Evolutionary conservation across 495 filamentous ascomycete genomes (phyloP).

Genomic region (Lepidopterella palustris): DNA sequence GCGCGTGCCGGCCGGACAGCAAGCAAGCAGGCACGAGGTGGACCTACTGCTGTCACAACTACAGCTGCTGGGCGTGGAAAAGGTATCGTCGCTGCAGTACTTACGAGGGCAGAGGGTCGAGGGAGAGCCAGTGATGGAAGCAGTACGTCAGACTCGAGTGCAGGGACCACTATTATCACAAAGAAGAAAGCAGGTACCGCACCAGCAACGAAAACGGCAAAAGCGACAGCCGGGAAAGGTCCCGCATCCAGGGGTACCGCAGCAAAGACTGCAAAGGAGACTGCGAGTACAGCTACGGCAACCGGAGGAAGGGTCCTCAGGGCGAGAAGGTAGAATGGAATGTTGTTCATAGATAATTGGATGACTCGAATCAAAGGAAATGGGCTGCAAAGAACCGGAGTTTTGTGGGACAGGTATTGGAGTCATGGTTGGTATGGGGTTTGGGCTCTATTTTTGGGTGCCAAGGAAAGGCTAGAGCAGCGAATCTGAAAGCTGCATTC

Average conservation of each 20-base stretch:
- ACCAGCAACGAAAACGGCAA: background rate
- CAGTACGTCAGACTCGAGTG: slow-evolving; percentile 23
- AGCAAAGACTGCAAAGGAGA: background rate
- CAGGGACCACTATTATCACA: slow-evolving; percentile 29
- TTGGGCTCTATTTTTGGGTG: background rate
- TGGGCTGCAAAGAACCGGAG: background rate
- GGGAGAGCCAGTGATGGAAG: slow-evolving; percentile 15
- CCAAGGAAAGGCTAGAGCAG: background rate
- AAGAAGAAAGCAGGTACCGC: background rate
- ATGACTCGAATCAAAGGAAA: too few species aligned
- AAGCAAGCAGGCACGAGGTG: background rate
- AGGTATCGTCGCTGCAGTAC: background rate
- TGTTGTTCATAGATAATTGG: background rate
- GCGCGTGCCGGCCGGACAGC: slow-evolving; percentile 15
- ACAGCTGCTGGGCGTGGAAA: slow-evolving; percentile 4
- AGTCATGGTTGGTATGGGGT: background rate
- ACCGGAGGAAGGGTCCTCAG: background rate
- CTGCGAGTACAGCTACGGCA: background rate
- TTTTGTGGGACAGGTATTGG: background rate
- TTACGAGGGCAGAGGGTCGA: background rate
- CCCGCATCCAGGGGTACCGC: background rate
- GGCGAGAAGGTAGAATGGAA: background rate
- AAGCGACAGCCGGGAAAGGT: background rate
- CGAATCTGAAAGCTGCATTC: background rate
- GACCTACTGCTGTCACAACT: slow-evolving; percentile 5